phyloP scores from a whole-genome alignment of 176 grass and related monocot genomes.

The Sorghum bicolor region DNA sequence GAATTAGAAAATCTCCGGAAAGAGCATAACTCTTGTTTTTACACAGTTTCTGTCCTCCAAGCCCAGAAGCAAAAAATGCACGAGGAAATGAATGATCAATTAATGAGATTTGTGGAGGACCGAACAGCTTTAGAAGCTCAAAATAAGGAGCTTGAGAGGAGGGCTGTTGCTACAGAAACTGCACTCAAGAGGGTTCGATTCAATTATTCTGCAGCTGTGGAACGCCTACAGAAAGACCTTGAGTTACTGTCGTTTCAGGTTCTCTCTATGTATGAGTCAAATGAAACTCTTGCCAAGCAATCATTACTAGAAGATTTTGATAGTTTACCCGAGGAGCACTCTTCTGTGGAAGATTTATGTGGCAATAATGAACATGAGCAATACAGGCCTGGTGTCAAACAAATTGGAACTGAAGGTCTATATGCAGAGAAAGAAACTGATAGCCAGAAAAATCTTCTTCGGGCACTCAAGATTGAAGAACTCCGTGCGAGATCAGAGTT shows the following conservation, averaged over 20 bases:
- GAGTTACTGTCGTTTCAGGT: conserved; percentile 95
- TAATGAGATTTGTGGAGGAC: conserved; percentile 76
- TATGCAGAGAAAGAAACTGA: conserved; percentile 25
- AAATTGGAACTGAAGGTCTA: conserved; percentile 24
- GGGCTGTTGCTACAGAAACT: conserved; percentile 79
- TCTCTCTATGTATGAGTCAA: conserved; percentile 93
- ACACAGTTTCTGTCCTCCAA: conserved; percentile 87
- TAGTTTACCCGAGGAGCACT: conserved; percentile 45
- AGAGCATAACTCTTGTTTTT: conserved; percentile 85
- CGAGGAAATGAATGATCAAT: conserved; percentile 80
- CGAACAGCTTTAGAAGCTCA: conserved; percentile 64
- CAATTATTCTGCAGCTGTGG: conserved; percentile 85
- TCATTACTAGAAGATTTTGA: conserved; percentile 54
- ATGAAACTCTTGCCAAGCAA: conserved; percentile 90
- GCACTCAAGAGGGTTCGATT: conserved; percentile 76
- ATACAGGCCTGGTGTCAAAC: conserved; percentile 26
- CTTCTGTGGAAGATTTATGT: conserved; percentile 16
- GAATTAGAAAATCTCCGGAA: conserved; percentile 92
- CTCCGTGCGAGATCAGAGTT: conserved; percentile 38
- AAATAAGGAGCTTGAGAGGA: conserved; percentile 89
- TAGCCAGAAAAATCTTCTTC: conserved; percentile 38
- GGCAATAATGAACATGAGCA: conserved; percentile 33
- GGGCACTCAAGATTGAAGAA: conserved; percentile 37
- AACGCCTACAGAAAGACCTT: conserved; percentile 91
- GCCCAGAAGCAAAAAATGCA: conserved; percentile 85